phyloP scores from a whole-genome alignment of 2,329 filamentous ascomycete species.

The Penicillium sp. region DNA sequence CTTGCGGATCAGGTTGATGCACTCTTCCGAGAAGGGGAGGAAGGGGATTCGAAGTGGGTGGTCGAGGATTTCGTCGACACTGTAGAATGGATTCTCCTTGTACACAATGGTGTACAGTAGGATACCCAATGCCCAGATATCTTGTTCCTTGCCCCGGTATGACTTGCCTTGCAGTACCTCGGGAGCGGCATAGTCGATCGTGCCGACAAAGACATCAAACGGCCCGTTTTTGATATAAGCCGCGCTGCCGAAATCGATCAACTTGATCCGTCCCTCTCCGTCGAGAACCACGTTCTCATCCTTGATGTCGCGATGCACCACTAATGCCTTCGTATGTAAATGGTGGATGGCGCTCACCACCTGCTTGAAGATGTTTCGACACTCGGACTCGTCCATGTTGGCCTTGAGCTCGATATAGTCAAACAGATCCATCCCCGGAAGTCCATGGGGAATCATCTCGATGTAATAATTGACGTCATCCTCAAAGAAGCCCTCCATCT shows the following conservation, averaged over 20 bases:
- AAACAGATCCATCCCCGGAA: conserved; percentile 97
- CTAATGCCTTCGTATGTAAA: conserved; percentile 84
- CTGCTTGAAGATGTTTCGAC: conserved; percentile 92
- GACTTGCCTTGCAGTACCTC: conserved; percentile 91
- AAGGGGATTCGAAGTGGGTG: conserved; percentile 89
- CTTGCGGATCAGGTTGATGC: conserved; percentile 84
- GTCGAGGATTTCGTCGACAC: conserved; percentile 98
- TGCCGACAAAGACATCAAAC: conserved; percentile 98
- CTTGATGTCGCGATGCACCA: conserved; percentile 98
- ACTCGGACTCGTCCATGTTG: conserved; percentile 95
- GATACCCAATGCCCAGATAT: conserved; percentile 97
- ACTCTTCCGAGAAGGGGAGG: conserved; percentile 70
- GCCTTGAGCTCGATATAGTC: conserved; percentile 97
- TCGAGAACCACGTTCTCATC: conserved; percentile 98
- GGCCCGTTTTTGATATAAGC: conserved; percentile 98
- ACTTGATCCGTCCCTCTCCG: conserved; percentile 91
- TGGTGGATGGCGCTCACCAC: conserved; percentile 89
- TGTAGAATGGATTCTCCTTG: conserved; percentile 99
- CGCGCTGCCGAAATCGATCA: conserved; percentile 97
- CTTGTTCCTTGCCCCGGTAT: conserved; percentile 94
- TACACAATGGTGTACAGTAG: conserved; percentile 98
- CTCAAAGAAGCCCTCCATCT: conserved; percentile 72
- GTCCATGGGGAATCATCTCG: conserved; percentile 90
- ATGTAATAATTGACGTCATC: conserved; percentile 87
- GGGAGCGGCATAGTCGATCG: conserved; percentile 98